These are phyloP conservation scores for Volvox reticuliferus DNA, from an alignment of 139 green algal genomes.

Conservation along the genomic window DNA sequence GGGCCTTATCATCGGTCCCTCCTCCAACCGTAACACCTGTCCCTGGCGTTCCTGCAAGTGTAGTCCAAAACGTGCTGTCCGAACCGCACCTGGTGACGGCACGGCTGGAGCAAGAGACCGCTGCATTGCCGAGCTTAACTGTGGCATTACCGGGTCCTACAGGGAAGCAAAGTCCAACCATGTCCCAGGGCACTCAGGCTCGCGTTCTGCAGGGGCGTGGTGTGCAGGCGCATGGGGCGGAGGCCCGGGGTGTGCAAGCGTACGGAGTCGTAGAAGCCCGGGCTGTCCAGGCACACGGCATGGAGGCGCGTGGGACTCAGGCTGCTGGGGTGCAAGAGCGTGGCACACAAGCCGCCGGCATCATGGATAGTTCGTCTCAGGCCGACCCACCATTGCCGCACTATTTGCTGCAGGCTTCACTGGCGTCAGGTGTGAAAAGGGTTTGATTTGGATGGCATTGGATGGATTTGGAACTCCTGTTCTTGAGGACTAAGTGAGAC, in stretches of 20 bases:
- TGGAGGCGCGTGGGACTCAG: not conserved
- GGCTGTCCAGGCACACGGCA: slow-evolving; percentile 1
- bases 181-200: not conserved
- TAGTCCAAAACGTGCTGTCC: not conserved
- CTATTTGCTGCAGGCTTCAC: slow-evolving; percentile 33
- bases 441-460: not conserved
- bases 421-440: slow-evolving; percentile 12
- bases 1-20: not conserved
- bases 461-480: no score
- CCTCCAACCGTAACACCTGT: not conserved
- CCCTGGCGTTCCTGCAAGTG: not conserved
- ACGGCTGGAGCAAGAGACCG: not conserved
- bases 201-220: not conserved
- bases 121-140: not conserved
- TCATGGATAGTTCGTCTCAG: slow-evolving; percentile 22
- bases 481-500: no score
- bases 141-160: not conserved
- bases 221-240: not conserved
- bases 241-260: not conserved
- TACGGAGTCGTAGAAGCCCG: not conserved
- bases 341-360: slow-evolving; percentile 22
- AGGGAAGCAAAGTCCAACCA: not conserved
- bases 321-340: not conserved
- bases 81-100: not conserved
- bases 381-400: slow-evolving; percentile 31